Percentiles rank a stretch among this genome's conserved stretches.
phyloP scores from a whole-genome alignment of 1,284 basidiomycete genomes.

The Pseudozyma hubeiensis region DNA sequence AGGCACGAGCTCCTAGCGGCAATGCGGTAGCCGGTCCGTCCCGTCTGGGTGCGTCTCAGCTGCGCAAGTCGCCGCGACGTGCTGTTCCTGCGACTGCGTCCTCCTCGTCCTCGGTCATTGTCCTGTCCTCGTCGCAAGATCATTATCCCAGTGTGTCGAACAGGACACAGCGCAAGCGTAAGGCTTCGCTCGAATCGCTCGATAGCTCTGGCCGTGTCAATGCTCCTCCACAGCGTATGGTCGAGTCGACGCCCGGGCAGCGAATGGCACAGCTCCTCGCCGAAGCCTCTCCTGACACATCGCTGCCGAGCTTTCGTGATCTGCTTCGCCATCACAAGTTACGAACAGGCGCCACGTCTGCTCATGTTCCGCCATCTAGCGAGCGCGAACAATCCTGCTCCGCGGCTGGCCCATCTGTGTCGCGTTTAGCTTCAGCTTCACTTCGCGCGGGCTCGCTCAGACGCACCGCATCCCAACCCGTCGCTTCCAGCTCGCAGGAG shows the following conservation, averaged over 20 bases:
- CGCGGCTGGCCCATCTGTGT: neutral
- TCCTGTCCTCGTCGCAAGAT: conserved; percentile 34
- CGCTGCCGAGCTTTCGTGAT: conserved; percentile 37
- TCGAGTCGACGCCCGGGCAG: conserved; percentile 11
- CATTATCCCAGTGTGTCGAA: neutral
- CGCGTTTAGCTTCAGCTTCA: conserved; percentile 9
- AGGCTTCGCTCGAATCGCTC: neutral
- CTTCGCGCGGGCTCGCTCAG: conserved; percentile 27
- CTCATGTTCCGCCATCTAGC: neutral
- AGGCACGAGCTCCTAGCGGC: neutral
- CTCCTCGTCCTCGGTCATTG: conserved; percentile 25
- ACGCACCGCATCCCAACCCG: conserved; percentile 35
- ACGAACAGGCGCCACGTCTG: neutral
- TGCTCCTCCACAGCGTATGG: neutral
- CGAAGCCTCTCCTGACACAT: conserved; percentile 33
- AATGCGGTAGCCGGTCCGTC: conserved; percentile 19
- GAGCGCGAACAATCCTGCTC: neutral
- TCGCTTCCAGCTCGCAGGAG: conserved; percentile 30
- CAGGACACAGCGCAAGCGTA: neutral
- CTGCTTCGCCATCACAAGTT: conserved; percentile 16
- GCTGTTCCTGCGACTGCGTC: conserved; percentile 5
- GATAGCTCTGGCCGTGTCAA: neutral
- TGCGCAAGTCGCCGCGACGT: conserved; percentile 20
- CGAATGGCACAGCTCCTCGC: conserved; percentile 27
- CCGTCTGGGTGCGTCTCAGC: conserved; percentile 7